Percentiles rank a stretch among this genome's conserved stretches.
Evolutionary conservation across 2,329 filamentous ascomycete genomes (phyloP).

Genomic region (Talaromyces albobiverticillius): DNA sequence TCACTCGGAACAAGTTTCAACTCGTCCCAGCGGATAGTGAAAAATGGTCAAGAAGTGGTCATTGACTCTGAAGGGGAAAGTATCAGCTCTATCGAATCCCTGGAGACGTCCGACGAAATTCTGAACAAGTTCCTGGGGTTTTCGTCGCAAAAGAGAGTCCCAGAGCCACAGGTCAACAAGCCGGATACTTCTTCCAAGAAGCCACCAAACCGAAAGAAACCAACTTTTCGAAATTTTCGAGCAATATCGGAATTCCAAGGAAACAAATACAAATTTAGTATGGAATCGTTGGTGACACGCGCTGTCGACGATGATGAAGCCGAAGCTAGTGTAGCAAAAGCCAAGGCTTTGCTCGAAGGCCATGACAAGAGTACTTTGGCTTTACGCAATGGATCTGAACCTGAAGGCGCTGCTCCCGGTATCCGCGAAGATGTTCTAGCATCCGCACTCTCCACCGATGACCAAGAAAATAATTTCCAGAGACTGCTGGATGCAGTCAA

Average conservation of each 20-base stretch:
- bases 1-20: constrained; percentile 23
- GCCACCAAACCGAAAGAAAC: constrained; percentile 16
- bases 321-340: constrained; percentile 49
- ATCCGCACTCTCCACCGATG: constrained; percentile 42
- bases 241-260: constrained; percentile 22
- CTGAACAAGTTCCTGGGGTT: constrained; percentile 28
- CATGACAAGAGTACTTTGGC: constrained; percentile 14
- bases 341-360: constrained; percentile 30
- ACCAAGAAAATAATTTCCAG: constrained; percentile 39
- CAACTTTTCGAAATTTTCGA: constrained; percentile 2
- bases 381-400: not conserved
- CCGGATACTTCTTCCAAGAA: constrained; percentile 18
- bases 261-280: constrained; percentile 59
- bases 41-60: constrained; percentile 53
- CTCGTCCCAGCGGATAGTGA: constrained; percentile 54
- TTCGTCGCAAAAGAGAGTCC: constrained; percentile 15
- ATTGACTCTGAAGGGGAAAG: constrained; percentile 71
- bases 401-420: constrained; percentile 14
- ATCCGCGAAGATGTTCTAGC: constrained; percentile 42
- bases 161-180: constrained; percentile 9
- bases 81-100: constrained; percentile 54
- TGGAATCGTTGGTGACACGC: constrained; percentile 61
- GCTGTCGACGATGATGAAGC: constrained; percentile 59
- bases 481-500: constrained; percentile 57
- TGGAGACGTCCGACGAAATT: constrained; percentile 56